Base-by-base conservation (phyloP, 2,329 filamentous ascomycete genomes). In the Coccinonectria pachysandricola region DNA sequence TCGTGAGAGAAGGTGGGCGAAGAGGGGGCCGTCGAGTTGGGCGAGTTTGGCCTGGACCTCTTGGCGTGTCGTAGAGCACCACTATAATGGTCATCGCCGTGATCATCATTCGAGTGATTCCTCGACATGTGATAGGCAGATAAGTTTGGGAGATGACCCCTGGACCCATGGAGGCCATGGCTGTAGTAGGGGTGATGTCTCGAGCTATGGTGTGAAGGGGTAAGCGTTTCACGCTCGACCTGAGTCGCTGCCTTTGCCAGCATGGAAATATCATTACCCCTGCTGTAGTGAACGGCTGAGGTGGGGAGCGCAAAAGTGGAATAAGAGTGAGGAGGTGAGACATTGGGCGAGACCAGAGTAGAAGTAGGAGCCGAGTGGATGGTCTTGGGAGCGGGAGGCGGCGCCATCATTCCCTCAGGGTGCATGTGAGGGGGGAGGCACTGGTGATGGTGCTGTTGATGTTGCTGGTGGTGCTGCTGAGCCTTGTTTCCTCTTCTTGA, bases 1-100 rank as follows among this genome's bases (percentile, higher is more conserved):
- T 94, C 86, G 59, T 95, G 86, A 3, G 88, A 95, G 55, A 95
- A 94, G 4, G 87, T 95, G 14, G 88, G 88, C 16, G 88, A 96
- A 14, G 88, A 93, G 12, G 91, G 91, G 24, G 88, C 88, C 3
- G 88, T 96, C 7, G 87, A 95, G 59, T 92, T 85, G 27, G 88
- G 91, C 18, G 88, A 95, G 54, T 87, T 91, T 21, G 91, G 88
- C 43, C 88, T 68, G 34, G 88, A 96, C 37, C 86, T 77, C 67
- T 96, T 96, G 14, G 80, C 71, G 44, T 79, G 74, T 34, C 82
- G 71, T 50, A 85, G 57, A 21, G 60, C 65, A 25, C 74, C 75
- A 26, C 64, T 59, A 53, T 87, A 88, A 42, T 79, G 80, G 49
- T 88, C 79, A 43, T 95, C 79, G 29, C 71, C 61, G 19, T 74